Evolutionary conservation across 441 rosid species (phyloP), one percentile per base, ranked within the genome.

Genomic region (Isatis lusitanica): DNA sequence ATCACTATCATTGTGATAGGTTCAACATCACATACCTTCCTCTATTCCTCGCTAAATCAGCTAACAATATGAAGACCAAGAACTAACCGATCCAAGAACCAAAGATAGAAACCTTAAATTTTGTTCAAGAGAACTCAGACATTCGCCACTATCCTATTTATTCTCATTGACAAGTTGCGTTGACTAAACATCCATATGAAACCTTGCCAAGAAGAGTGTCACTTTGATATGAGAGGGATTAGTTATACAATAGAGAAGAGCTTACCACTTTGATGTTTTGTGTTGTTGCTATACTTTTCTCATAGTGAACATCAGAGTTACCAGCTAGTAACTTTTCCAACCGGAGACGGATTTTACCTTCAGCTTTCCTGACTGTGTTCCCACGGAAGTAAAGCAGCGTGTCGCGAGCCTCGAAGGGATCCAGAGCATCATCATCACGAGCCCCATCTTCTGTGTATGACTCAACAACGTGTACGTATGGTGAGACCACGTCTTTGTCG

Each of bases 341-440:
- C 79, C 82, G 81, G 61, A 80, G 83, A 71, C 98, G 95, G 59
- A 93, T 90, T 82, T 80, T 91, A 55, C 99, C 99, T 75, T 90
- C 94, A 59, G 79, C 98, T 87, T 95, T 95, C 81, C 99, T 86
- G 67, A 83, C 72, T 9, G 98, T 93, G 80, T 88, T 88, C 61
- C 98, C 99, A 24, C 91, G 90, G 83, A 95, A 95, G 82, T 89
- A 95, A 71, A 95, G 93, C 65, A 95, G 97, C 1, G 86, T 87
- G 6, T 77, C 71, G n/a, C 98, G 93, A 73, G 87, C 73, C 66
- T 85, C 95, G 39, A 79, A 95, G 3, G 98, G 96, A 71, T 93
- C 90, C 4, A 26, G 33, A 53, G 74, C 15, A 31, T 83, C 38
- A 16, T 15, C 35, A 52, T 7, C 79, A 80, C 82, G 78, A 83